Conservation (phyloP, 306 rosid species). For the Acacia crassicarpa region DNA sequence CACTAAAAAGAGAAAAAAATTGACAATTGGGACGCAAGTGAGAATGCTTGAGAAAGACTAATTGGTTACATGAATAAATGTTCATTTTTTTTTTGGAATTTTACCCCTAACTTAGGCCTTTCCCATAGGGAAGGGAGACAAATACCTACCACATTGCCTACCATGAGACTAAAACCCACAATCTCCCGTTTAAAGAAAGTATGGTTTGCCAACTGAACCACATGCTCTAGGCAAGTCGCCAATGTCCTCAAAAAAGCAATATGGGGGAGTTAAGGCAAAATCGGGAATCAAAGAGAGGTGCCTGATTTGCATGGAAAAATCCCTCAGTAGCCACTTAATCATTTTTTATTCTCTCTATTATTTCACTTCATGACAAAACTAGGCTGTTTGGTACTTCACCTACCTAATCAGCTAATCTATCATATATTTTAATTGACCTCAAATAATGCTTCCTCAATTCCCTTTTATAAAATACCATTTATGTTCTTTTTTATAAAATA, state of each 20-base stretch:
- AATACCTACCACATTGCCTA: too few species aligned
- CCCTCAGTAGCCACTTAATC: constrained; percentile 3
- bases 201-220: too few species aligned
- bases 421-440: too few species aligned
- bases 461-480: too few species aligned
- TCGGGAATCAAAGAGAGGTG: constrained; percentile 27
- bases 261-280: constrained; percentile 23
- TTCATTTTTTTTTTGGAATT: too few species aligned
- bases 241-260: constrained; percentile 17
- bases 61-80: not conserved
- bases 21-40: not conserved
- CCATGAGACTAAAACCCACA: too few species aligned
- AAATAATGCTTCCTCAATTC: too few species aligned
- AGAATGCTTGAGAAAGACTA: not conserved
- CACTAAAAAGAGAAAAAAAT: too few species aligned
- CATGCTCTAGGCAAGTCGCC: not conserved
- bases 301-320: not conserved
- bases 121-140: too few species aligned
- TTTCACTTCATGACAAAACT: not conserved
- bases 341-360: not conserved
- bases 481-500: too few species aligned
- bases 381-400: not conserved
- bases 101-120: too few species aligned
- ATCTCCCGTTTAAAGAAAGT: too few species aligned
- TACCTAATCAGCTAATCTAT: not conserved